Evolutionary conservation across 371 early-diverging fungal genomes (phyloP).

Genomic region (Polyrhizophydium stewartii): DNA sequence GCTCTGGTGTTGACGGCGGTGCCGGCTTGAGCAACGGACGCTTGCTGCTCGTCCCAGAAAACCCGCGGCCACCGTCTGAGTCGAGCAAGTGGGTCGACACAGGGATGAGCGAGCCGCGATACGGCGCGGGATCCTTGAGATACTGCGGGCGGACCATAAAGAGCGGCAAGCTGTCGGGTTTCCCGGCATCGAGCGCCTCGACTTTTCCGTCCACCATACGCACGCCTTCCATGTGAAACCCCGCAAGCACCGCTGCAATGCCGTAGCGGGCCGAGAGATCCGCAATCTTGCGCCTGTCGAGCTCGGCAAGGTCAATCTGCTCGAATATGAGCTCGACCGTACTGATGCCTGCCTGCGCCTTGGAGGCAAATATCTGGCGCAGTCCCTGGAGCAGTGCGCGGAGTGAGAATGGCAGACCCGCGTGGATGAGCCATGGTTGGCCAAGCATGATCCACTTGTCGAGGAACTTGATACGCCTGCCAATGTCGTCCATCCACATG

Average conservation of each 20-base stretch:
- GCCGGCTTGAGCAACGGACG: no score
- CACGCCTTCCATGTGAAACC: background rate
- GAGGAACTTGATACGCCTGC: background rate
- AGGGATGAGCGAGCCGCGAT: background rate
- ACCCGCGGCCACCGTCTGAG: no score
- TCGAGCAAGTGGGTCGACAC: background rate
- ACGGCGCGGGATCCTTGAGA: background rate
- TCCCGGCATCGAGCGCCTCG: background rate
- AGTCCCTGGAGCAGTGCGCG: background rate
- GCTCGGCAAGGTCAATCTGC: background rate
- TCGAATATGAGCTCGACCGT: slow-evolving; percentile 1
- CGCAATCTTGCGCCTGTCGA: background rate
- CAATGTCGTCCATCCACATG: background rate
- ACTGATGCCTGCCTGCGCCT: background rate
- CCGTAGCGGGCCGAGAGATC: background rate
- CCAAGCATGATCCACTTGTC: slow-evolving; percentile 4
- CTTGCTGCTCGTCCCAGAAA: no score
- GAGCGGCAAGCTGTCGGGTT: background rate
- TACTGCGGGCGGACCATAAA: background rate
- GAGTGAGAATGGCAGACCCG: background rate
- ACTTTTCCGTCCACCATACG: background rate
- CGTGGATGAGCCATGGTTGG: background rate
- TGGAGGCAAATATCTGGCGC: background rate
- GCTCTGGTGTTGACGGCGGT: no score
- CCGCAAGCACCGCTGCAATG: background rate